A percentile compares a stretch with the other conserved stretches of the same genome.
Evolutionary conservation across 768 basidiomycete species (phyloP).

Genomic region (Tylopilus plumbeoviolaceoides): DNA sequence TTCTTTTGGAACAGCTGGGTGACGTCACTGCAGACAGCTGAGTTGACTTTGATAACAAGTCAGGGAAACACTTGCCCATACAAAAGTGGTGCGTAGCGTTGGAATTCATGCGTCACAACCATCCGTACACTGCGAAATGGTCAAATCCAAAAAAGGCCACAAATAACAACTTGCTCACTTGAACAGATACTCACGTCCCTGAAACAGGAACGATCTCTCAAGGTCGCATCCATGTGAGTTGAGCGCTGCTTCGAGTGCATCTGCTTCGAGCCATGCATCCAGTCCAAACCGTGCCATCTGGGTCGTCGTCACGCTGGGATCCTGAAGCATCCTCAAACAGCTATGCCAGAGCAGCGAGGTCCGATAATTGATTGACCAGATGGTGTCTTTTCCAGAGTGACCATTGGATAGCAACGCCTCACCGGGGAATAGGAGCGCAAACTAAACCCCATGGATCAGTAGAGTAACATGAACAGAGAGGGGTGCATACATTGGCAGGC

Average conservation of each 20-base stretch:
- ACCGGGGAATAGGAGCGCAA: slow-evolving; percentile 72
- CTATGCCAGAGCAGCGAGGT: slow-evolving; percentile 70
- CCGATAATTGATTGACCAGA: slow-evolving; percentile 74
- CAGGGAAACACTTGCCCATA: slow-evolving; percentile 40
- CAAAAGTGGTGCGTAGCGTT: slow-evolving; percentile 56
- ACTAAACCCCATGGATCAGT: slow-evolving; percentile 36
- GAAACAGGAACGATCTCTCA: slow-evolving; percentile 64
- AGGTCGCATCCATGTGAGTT: slow-evolving; percentile 62
- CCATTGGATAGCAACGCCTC: slow-evolving; percentile 43
- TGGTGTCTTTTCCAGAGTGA: slow-evolving; percentile 53
- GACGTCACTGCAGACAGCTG: slow-evolving; percentile 35
- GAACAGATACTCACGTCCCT: slow-evolving; percentile 71
- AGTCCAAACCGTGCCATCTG: slow-evolving; percentile 62
- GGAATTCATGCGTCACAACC: slow-evolving; percentile 69
- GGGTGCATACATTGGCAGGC: slow-evolving; percentile 55
- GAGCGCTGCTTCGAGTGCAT: slow-evolving; percentile 58
- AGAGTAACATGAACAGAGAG: not conserved
- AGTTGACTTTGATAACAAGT: not conserved
- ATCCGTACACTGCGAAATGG: slow-evolving; percentile 50
- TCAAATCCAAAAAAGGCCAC: slow-evolving; percentile 4
- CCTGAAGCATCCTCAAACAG: slow-evolving; percentile 57
- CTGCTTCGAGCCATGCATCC: slow-evolving; percentile 67
- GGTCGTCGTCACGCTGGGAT: slow-evolving; percentile 38
- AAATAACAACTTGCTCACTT: slow-evolving; percentile 46
- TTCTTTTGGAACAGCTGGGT: slow-evolving; percentile 49